Percentiles rank a stretch among this genome's conserved stretches.
Conservation (phyloP, 257 asterid species). For the Forsythia suspensa region DNA sequence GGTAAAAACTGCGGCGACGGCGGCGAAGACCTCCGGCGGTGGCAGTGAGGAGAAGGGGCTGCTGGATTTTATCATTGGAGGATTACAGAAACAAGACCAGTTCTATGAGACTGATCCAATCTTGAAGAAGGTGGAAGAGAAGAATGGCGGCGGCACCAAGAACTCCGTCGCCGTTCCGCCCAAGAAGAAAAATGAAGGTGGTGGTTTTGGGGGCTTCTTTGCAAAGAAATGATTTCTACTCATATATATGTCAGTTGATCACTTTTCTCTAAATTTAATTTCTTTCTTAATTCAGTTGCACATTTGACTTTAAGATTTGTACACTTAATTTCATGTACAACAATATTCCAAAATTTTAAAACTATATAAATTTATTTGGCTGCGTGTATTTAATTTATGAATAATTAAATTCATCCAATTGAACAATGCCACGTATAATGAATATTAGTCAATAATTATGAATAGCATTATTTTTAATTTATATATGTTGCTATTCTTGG, state of each 20-base stretch:
- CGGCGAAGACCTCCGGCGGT: constrained; percentile 61
- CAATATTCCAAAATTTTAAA: too few species aligned
- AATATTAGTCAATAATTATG: too few species aligned
- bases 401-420: too few species aligned
- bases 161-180: constrained; percentile 41
- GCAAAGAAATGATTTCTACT: constrained; percentile 43
- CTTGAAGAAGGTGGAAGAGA: constrained; percentile 67
- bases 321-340: background rate
- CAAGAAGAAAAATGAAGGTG: constrained; percentile 44
- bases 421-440: too few species aligned
- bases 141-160: constrained; percentile 33
- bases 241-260: background rate
- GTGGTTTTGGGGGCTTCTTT: constrained; percentile 60
- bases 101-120: constrained; percentile 84
- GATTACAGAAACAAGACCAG: constrained; percentile 65
- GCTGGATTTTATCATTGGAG: constrained; percentile 65
- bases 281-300: constrained; percentile 24
- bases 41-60: constrained; percentile 73
- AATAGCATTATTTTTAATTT: too few species aligned
- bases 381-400: background rate
- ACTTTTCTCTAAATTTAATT: background rate
- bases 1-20: constrained; percentile 59
- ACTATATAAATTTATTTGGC: background rate
- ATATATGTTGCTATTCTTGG: too few species aligned
- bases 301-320: constrained; percentile 3